A percentile compares a stretch with the other conserved stretches of the same genome.
phyloP scores from a whole-genome alignment of 2,329 filamentous ascomycete genomes.

The Harringtonia aguacate region DNA sequence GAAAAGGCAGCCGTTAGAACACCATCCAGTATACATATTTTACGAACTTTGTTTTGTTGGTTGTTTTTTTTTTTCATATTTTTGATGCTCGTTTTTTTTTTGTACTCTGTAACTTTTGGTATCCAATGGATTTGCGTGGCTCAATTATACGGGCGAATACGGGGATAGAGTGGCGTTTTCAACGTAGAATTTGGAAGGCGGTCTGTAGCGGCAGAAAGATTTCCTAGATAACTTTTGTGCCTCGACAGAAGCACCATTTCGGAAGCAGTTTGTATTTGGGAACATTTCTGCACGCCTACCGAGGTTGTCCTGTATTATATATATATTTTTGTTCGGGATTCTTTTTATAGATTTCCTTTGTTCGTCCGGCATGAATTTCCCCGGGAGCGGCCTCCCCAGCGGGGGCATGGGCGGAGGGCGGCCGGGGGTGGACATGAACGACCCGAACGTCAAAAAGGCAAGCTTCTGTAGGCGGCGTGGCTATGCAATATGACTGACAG shows the following conservation, averaged over 20 bases:
- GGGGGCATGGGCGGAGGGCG: slow-evolving; percentile 9
- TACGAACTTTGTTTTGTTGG: neutral
- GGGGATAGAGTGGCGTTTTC: too few species aligned
- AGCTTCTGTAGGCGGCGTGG: neutral
- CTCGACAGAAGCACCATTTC: neutral
- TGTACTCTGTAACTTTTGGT: neutral
- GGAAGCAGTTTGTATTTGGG: too few species aligned
- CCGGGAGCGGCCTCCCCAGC: slow-evolving; percentile 17
- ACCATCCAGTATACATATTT: slow-evolving; percentile 7
- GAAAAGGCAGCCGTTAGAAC: neutral
- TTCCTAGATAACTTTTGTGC: slow-evolving; percentile 9
- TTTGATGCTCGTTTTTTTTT: neutral
- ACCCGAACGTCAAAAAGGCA: slow-evolving; percentile 38
- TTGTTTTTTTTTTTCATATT: neutral
- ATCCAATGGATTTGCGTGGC: neutral
- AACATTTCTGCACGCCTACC: neutral
- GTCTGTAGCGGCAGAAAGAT: slow-evolving; percentile 29
- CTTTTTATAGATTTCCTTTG: neutral
- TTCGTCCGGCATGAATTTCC: slow-evolving; percentile 25
- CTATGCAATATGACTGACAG: too few species aligned
- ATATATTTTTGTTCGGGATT: neutral
- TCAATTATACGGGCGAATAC: neutral
- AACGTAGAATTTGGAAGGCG: slow-evolving; percentile 15
- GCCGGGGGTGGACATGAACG: slow-evolving; percentile 27
- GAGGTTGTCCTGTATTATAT: neutral